Evolutionary conservation across 2,329 filamentous ascomycete genomes (phyloP), one percentile per base, ranked within the genome.

Genomic region (Sporothrix variecibatus): DNA sequence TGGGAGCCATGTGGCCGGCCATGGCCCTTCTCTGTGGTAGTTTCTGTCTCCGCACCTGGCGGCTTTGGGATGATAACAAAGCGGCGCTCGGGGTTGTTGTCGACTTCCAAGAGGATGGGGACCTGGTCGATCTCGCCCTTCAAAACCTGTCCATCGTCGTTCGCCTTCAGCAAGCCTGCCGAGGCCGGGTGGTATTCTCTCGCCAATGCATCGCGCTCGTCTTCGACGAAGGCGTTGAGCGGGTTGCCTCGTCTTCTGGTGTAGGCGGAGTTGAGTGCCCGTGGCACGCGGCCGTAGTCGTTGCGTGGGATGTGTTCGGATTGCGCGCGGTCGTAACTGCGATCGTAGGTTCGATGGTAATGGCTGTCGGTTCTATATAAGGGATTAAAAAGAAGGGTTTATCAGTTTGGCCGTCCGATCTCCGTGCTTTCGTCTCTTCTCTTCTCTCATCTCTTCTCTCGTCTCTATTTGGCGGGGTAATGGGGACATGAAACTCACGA

Each of bases 51-150:
- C 23, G 53, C 28, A 20, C 6, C n/a, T 15, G 77, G 78, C 15
- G 78, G 75, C 51, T 82, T 82, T 17, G 82, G 82, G 53, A 92
- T 82, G 51, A 92, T 82, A 9, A 93, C 89, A 77, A 91, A 93
- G 53, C 91, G 88, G 51, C 89, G 86, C 79, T 94, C 92, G 4
- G 87, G 85, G 77, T 89, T 90, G 77, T 89, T 90, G 78, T 86
- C 86, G 77, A 92, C 87, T 73, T 92, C 89, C 73, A 91, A 82
- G 31, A 95, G 84, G 68, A 94, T 84, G 15, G 90, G 90, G 34
- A 90, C 83, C 79, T 95, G 93, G 71, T 94, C 91, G 74, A 91
- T 82, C 6, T 88, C 87, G 53, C 93, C 93, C 73, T 88, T 88
- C 74, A 87, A 86, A 69, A 86, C 85, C 38, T 88, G 86, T 74